phyloP scores from a whole-genome alignment of 441 rosid species.

The Populus hybrid region DNA sequence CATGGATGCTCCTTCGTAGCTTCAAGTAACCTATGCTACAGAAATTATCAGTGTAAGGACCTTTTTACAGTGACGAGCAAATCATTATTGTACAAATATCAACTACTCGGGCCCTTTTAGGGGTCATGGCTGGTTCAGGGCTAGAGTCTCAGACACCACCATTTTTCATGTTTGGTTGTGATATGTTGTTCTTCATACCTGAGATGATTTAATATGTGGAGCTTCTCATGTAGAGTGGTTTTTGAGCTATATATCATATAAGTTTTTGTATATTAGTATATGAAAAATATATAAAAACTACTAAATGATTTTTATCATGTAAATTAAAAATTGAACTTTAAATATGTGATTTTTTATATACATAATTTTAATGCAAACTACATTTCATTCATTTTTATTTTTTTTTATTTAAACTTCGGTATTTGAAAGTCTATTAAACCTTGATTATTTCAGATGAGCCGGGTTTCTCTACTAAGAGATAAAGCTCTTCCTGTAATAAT shows the following conservation, averaged over 20 bases:
- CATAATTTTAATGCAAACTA: no score
- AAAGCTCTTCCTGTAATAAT: rapidly evolving
- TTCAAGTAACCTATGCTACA: no score
- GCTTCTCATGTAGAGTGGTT: neutral
- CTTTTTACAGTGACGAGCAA: no score
- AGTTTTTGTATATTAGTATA: neutral
- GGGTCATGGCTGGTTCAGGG: neutral
- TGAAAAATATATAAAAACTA: no score
- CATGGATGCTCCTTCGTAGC: no score
- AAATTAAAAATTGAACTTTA: no score
- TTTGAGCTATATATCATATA: neutral
- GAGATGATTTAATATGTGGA: neutral
- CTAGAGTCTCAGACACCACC: neutral
- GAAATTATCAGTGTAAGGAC: no score
- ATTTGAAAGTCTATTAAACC: no score
- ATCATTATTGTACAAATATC: neutral
- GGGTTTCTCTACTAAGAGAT: rapidly evolving
- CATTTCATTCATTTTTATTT: no score
- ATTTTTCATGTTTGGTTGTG: neutral
- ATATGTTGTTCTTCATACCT: neutral
- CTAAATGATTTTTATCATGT: neutral
- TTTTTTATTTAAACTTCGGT: rapidly evolving
- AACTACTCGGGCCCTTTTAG: neutral
- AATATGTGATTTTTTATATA: no score
- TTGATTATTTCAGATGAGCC: rapidly evolving